These are phyloP conservation scores for Auriculariales sp. DNA, from an alignment of 768 basidiomycete genomes.

Conservation along the genomic window DNA sequence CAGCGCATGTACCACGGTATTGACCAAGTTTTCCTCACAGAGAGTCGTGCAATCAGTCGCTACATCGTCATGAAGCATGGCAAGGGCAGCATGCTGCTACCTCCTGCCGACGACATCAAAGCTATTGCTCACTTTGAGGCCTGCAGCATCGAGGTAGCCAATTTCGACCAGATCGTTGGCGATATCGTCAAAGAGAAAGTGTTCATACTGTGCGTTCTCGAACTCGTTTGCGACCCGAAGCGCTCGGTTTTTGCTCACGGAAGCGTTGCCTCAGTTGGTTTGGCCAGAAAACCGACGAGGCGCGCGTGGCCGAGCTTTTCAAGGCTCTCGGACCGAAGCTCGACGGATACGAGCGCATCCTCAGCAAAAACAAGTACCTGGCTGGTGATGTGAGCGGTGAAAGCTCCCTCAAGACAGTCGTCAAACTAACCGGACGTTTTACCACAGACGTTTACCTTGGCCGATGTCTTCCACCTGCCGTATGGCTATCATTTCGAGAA, in stretches of 20 bases:
- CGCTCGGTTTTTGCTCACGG: not conserved
- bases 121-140: slow-evolving; percentile 35
- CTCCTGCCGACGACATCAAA: slow-evolving; percentile 20
- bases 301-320: slow-evolving; percentile 4
- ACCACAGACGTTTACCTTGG: slow-evolving; percentile 9
- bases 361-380: slow-evolving; percentile 39
- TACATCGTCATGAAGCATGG: slow-evolving; percentile 45
- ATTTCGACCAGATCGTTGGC: slow-evolving; percentile 37
- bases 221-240: too few species aligned
- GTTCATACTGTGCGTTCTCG: slow-evolving; percentile 23
- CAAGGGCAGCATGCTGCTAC: slow-evolving; percentile 30
- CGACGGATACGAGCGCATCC: slow-evolving; percentile 40
- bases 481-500: too few species aligned
- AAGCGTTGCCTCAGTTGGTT: not conserved
- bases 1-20: too few species aligned
- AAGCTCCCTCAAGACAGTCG: too few species aligned
- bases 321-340: slow-evolving; percentile 23
- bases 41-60: slow-evolving; percentile 44
- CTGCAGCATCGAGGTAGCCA: slow-evolving; percentile 31
- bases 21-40: too few species aligned
- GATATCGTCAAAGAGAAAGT: slow-evolving; percentile 32
- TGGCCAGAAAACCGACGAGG: not conserved
- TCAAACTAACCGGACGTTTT: not conserved
- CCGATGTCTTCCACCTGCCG: slow-evolving; percentile 24
- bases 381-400: slow-evolving; percentile 27